Base-by-base conservation (phyloP, 495 filamentous ascomycete genomes). In the Penicillium paradoxum region DNA sequence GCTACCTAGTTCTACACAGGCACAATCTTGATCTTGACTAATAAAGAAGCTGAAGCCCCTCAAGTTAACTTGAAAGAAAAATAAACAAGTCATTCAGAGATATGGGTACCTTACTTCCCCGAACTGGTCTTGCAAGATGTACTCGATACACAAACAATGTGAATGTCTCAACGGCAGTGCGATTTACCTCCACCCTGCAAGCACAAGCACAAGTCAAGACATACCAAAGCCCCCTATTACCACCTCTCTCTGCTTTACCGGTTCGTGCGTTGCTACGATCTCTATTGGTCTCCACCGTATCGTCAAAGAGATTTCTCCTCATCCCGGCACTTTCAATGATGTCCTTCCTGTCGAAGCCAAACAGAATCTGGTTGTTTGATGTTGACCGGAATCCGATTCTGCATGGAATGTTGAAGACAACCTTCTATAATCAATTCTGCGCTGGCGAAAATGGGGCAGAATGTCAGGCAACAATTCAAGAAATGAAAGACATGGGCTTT, bases 211-310 rank as follows among this genome's bases (percentile, higher is more conserved):
- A 51, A 17, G 38, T 33, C 0, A 56, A 51, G 27, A 18, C 48
- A 21, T 32, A 6, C 2, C 2, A 32, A 0, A 45, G 10, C 30
- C 17, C 54, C 18, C 10, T 46, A 32, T 36, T 57, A 7, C 58
- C 82, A 9, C 81, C 87, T 6, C 71, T 93, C 11, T 81, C 86
- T 1, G 72, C 81, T 42, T 75, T 96, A 40, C 87, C 91, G 0
- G 72, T 85, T 6, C 74, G 74, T 17, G 82, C 76, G 18, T 73
- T 96, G 19, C 73, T 96, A 24, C 82, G 91, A 36, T 90, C 89
- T 2, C 76, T 91, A 40, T 76, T 87, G 39, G 84, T 89, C 32
- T 85, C 84, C 11, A 80, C 81, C 6, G 76, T 96, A 41, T 93
- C 90, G 0, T 88, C 87, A 1, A 89, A 86, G 8, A 82, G 82